Conservation (phyloP, 345 rosid genomes). For the Balakata baccata region DNA sequence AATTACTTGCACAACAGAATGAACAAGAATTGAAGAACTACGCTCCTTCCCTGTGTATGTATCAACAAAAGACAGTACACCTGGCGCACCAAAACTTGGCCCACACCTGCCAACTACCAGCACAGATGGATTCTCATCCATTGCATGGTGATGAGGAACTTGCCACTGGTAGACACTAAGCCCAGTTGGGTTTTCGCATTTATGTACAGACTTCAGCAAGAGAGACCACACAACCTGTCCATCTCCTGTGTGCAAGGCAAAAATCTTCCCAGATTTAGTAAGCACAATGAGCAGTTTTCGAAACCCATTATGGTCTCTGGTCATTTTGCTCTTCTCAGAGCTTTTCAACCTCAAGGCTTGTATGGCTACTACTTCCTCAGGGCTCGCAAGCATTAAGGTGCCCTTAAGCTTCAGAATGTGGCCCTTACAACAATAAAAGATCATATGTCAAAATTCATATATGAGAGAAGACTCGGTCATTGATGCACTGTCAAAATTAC, state of each 20-base stretch:
- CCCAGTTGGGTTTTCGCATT: conserved; percentile 57
- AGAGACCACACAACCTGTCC: conserved; percentile 90
- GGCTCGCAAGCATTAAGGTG: conserved; percentile 88
- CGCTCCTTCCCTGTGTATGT: conserved; percentile 81
- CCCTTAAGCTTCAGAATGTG: conserved; percentile 91
- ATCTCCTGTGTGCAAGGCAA: conserved; percentile 95
- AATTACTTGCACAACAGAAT: conserved; percentile 74
- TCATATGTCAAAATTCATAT: conserved; percentile 24
- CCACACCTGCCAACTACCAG: conserved; percentile 78
- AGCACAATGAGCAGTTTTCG: conserved; percentile 85
- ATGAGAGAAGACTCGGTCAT: not conserved
- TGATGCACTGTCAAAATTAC: not conserved
- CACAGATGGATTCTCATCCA: conserved; percentile 92
- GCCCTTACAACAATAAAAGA: conserved; percentile 52
- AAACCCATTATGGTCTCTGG: conserved; percentile 97
- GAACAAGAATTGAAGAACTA: conserved; percentile 49
- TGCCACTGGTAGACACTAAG: conserved; percentile 83
- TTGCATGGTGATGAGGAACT: conserved; percentile 94
- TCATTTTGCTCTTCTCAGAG: conserved; percentile 92
- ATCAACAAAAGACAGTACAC: conserved; percentile 78
- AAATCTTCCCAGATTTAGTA: conserved; percentile 76
- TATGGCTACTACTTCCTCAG: conserved; percentile 83
- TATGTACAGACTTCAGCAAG: conserved; percentile 55
- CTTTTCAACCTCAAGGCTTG: conserved; percentile 78
- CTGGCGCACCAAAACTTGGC: conserved; percentile 53